Evolutionary conservation across 2,329 filamentous ascomycete species (phyloP), one percentile per base, ranked within the genome.

Genomic region (Aspergillus sp.): DNA sequence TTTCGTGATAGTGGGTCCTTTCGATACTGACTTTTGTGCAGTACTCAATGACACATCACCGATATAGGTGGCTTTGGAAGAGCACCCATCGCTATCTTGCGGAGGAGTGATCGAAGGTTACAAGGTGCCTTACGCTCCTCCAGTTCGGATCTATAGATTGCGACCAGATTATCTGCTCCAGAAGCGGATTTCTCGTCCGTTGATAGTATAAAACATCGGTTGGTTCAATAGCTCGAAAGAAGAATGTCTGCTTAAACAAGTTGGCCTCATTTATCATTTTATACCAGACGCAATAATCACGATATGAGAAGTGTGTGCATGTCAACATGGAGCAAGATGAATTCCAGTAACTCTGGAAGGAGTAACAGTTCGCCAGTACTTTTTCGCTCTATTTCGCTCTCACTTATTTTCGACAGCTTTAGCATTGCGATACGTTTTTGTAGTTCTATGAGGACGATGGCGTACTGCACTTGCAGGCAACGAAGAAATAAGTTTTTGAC

Each of bases 171-270:
- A 22, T 41, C 38, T 41, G 5, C 12, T 22, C 20, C 2, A 41
- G 10, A 41, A 41, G 19, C 17, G 7, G 38, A 10, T 22, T 41
- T 5, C 9, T 15, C 1, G 37, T 22, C 3, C 9, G 4, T 13
- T n/a, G 4, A 20, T 20, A 3, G 5, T 22, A 17, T 13, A 17
- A 10, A 3, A 3, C 5, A 5, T 20, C 12, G 10, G n/a, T n/a
- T 7, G 1, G 19, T 5, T 41, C 19, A 10, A 41, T 41, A 12
- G 38, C n/a, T 4, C 5, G 3, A 59, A 66, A 44, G 58, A 50
- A 45, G 3, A 50, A 30, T 1, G 17, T 32, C 7, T 22, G 19
- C 20, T 50, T 45, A 43, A 50, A 15, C 5, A 19, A 19, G 17
- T 19, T 19, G 17, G 17, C 2, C 17, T 19, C 4, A n/a, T 32